A percentile compares a stretch with the other conserved stretches of the same genome.
Evolutionary conservation across 495 filamentous ascomycete species (phyloP).

Genomic region (Glutinoglossum americanum): DNA sequence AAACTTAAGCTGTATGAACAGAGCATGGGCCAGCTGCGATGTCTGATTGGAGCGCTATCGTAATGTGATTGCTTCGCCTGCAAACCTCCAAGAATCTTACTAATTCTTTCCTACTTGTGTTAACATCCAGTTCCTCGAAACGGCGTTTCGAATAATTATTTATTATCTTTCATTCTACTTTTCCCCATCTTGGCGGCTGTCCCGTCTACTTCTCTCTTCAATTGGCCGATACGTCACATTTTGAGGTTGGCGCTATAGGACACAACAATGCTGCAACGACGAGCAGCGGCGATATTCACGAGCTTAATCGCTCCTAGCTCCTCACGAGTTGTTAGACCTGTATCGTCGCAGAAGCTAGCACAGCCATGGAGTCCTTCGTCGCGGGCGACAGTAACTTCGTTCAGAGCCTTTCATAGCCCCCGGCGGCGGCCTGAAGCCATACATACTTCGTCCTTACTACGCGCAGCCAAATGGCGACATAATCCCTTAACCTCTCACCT

Average conservation of each 20-base stretch:
- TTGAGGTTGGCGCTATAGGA: not conserved
- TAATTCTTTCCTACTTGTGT: too few species aligned
- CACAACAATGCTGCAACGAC: not conserved
- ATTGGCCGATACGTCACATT: not conserved
- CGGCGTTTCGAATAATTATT: too few species aligned
- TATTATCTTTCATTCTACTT: not conserved
- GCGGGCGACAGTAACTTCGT: not conserved
- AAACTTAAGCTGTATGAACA: too few species aligned
- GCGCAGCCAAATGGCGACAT: not conserved
- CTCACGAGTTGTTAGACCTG: not conserved
- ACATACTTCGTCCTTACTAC: not conserved
- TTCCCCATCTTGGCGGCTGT: not conserved
- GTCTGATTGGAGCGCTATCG: too few species aligned
- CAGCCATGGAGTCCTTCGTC: not conserved
- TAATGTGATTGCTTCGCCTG: not conserved
- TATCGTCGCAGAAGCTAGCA: not conserved
- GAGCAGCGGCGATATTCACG: not conserved
- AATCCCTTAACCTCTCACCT: not conserved
- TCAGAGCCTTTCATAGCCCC: slow-evolving; percentile 2
- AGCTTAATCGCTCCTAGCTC: not conserved
- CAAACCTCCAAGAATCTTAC: too few species aligned
- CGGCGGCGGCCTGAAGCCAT: not conserved
- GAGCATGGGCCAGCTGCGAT: too few species aligned
- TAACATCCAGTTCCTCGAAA: too few species aligned
- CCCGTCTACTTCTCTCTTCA: not conserved